Evolutionary conservation across 768 basidiomycete species (phyloP).

Genomic region (Auriscalpium orientale): DNA sequence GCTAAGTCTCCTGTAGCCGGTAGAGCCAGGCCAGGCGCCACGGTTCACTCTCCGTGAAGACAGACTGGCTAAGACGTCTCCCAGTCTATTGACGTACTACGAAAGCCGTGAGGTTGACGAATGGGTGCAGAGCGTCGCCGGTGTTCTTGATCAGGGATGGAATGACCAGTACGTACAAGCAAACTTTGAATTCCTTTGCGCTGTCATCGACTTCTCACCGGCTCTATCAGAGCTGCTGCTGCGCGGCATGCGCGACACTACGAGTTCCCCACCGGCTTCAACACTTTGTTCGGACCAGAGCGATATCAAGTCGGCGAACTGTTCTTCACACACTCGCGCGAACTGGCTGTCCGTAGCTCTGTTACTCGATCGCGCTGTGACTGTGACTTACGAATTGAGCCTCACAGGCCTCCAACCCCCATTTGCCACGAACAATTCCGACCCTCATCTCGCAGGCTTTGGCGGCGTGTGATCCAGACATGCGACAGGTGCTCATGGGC

Average conservation of each 20-base stretch:
- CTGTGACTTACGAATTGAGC: not conserved
- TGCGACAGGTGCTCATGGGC: constrained; percentile 82
- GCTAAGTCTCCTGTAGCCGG: constrained; percentile 39
- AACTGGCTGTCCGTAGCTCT: constrained; percentile 19
- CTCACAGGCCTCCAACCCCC: constrained; percentile 45
- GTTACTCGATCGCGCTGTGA: not conserved
- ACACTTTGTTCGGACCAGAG: constrained; percentile 72
- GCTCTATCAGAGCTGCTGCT: constrained; percentile 41
- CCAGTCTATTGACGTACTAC: constrained; percentile 76
- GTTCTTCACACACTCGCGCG: constrained; percentile 66
- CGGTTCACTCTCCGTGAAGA: constrained; percentile 70
- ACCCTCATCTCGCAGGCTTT: constrained; percentile 72
- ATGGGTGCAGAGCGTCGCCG: constrained; percentile 86
- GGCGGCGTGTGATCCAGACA: constrained; percentile 81
- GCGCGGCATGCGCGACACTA: constrained; percentile 60
- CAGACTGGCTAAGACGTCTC: constrained; percentile 61
- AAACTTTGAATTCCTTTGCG: no score
- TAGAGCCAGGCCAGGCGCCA: constrained; percentile 60
- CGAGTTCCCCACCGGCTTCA: constrained; percentile 95
- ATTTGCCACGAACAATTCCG: constrained; percentile 69
- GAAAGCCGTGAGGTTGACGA: constrained; percentile 82
- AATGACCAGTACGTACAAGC: constrained; percentile 65
- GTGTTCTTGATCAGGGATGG: constrained; percentile 82
- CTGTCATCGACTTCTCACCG: no score
- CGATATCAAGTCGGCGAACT: constrained; percentile 83